These are phyloP conservation scores for Aspergillus sp. DNA, from an alignment of 2,329 filamentous ascomycete species.

Conservation along the genomic window DNA sequence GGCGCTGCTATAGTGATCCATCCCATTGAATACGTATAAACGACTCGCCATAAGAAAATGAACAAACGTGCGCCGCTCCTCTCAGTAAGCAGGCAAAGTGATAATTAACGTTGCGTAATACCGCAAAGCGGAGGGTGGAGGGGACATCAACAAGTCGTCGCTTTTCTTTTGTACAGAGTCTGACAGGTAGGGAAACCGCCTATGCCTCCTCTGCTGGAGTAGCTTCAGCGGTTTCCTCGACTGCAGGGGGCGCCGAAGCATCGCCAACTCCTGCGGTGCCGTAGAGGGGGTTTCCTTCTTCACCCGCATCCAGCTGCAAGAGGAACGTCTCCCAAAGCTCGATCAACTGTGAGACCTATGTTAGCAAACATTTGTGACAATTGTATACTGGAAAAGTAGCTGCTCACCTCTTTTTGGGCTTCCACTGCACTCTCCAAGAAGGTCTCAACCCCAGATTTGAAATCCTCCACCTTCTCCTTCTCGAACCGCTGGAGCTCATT, in stretches of 20 bases:
- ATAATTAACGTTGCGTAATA: slow-evolving; percentile 1
- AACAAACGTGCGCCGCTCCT: slow-evolving; percentile 16
- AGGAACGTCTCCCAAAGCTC: slow-evolving; percentile 99
- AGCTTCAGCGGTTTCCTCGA: slow-evolving; percentile 13
- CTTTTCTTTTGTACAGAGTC: slow-evolving; percentile 20
- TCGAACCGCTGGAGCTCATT: slow-evolving; percentile 91
- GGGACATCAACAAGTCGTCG: slow-evolving; percentile 10
- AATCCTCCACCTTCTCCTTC: slow-evolving; percentile 96
- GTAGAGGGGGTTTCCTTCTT: slow-evolving; percentile 64
- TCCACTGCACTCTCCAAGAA: slow-evolving; percentile 96
- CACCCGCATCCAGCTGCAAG: slow-evolving; percentile 91
- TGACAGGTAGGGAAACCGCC: slow-evolving; percentile 3
- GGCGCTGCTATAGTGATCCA: slow-evolving; percentile 11
- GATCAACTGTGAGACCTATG: slow-evolving; percentile 56
- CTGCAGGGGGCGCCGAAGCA: slow-evolving; percentile 23
- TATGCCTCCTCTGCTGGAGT: slow-evolving; percentile 23
- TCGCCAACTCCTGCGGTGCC: slow-evolving; percentile 29
- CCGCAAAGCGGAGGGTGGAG: slow-evolving; percentile 3
- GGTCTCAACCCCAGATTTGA: slow-evolving; percentile 96
- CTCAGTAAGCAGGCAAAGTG: slow-evolving; percentile 8
- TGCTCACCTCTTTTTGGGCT: slow-evolving; percentile 90
- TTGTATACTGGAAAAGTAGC: background rate
- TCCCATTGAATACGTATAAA: slow-evolving; percentile 15
- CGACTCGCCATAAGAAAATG: slow-evolving; percentile 15
- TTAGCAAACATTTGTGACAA: slow-evolving; percentile 5